These are phyloP conservation scores for Phyllosticta capitalensis DNA, from an alignment of 2,329 filamentous ascomycete species.

Conservation along the genomic window DNA sequence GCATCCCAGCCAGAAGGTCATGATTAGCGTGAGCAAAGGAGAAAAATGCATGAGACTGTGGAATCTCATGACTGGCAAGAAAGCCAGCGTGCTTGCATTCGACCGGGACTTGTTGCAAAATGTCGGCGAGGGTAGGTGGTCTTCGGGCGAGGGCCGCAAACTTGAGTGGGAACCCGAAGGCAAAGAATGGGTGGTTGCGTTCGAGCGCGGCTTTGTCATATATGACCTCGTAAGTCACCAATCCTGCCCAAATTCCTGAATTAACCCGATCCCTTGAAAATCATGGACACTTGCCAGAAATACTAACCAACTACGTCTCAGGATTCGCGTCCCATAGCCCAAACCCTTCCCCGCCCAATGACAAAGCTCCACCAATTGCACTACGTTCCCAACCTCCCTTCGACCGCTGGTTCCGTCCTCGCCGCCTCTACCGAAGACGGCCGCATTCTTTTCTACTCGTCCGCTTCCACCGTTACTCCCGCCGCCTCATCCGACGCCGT, in stretches of 20 bases:
- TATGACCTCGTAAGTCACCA: conserved; percentile 59
- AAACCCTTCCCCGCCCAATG: conserved; percentile 54
- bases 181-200: conserved; percentile 81
- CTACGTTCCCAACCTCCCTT: conserved; percentile 47
- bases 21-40: conserved; percentile 84
- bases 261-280: not conserved
- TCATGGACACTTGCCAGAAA: not conserved
- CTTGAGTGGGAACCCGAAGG: conserved; percentile 70
- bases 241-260: not conserved
- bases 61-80: conserved; percentile 95
- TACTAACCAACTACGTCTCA: conserved; percentile 13
- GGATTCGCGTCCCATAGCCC: conserved; percentile 72
- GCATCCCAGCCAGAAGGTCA: conserved; percentile 91
- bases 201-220: conserved; percentile 74
- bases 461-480: conserved; percentile 38
- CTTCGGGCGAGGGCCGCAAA: conserved; percentile 70
- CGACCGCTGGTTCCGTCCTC: conserved; percentile 47
- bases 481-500: conserved; percentile 22
- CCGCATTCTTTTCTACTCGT: conserved; percentile 72
- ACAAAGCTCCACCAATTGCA: conserved; percentile 78
- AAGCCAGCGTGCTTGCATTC: conserved; percentile 87
- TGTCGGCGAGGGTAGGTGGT: conserved; percentile 66
- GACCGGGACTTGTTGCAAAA: conserved; percentile 60
- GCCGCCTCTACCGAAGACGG: conserved; percentile 86
- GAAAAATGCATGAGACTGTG: conserved; percentile 89